Evolutionary conservation across 768 basidiomycete genomes (phyloP), one percentile per base, ranked within the genome.

Genomic region (Galerina marginata): DNA sequence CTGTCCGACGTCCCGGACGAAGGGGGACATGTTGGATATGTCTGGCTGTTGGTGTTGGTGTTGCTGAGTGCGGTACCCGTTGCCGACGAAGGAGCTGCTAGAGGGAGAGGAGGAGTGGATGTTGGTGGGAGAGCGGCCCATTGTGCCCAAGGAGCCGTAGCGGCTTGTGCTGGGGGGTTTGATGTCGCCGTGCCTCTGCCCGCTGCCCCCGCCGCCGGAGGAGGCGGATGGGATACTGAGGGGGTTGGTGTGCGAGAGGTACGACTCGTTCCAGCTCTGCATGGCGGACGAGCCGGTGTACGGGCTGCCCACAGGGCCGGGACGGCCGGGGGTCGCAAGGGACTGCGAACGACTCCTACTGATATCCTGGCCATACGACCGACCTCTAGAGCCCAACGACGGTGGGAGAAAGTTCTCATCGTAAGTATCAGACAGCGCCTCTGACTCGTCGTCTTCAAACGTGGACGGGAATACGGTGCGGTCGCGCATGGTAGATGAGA

Each of bases 1-100:
- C 73, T 90, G 86, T 5, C 85, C 86, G 15, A 94, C 89, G 71
- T 95, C 91, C 23, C 92, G 79, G n/a, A 91, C 85, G 70, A 95
- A 94, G 0, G 92, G 93, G 63, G 86, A 88, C 84, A 92, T 90
- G 71, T 93, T 94, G 33, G 91, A 90, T 43, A 85, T 74, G 73
- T 93, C 82, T 54, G 70, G 65, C 62, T 74, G 79, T 69, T 75
- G 77, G 60, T 79, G 65, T 61, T 74, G n/a, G n/a, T 37, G 20
- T 6, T 53, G 49, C 62, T 74, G 74, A 64, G 62, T 76, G 57
- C 78, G 75, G 73, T 77, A 75, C 67, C 79, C 83, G 73, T 83
- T 85, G 68, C 78, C 74, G 60, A 72, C 70, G 66, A 74, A 67
- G 61, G 73, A 72, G 60, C 71, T 73, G 63, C 78, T 78, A 66